These are phyloP conservation scores for Fusarium brevicatenulatum DNA, from an alignment of 2,329 filamentous ascomycete species.

Conservation along the genomic window DNA sequence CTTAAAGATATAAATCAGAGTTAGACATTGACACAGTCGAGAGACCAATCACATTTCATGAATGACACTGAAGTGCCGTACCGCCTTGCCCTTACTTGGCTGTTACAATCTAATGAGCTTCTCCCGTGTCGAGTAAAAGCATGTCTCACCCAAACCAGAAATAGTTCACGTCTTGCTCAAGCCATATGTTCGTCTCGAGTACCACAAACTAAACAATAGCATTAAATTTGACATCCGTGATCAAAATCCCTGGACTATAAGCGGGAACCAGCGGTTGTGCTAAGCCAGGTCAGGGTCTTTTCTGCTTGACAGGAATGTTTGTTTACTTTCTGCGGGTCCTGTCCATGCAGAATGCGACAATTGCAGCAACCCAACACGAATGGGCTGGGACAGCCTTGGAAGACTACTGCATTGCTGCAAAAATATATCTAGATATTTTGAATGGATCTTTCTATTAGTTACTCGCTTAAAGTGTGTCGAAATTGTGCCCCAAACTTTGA, in stretches of 20 bases:
- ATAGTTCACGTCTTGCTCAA: neutral
- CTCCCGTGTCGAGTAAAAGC: neutral
- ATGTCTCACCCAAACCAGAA: neutral
- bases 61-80: constrained; percentile 11
- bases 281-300: constrained; percentile 20
- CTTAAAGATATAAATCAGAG: neutral
- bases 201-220: neutral
- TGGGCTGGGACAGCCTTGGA: accelerated
- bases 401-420: accelerated
- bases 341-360: neutral
- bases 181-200: neutral
- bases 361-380: neutral
- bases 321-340: constrained; percentile 3
- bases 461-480: accelerated
- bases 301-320: neutral
- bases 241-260: neutral
- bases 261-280: constrained; percentile 13
- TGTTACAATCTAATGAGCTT: too few relatives aligned
- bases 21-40: neutral
- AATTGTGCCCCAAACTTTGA: accelerated
- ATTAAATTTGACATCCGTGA: neutral
- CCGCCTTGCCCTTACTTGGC: neutral
- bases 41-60: constrained; percentile 10
- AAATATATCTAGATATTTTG: accelerated
- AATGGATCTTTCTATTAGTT: accelerated